Percentiles rank a stretch among this genome's conserved stretches.
Conservation (phyloP, 345 rosid genomes). For the Sapria himalayana region DNA sequence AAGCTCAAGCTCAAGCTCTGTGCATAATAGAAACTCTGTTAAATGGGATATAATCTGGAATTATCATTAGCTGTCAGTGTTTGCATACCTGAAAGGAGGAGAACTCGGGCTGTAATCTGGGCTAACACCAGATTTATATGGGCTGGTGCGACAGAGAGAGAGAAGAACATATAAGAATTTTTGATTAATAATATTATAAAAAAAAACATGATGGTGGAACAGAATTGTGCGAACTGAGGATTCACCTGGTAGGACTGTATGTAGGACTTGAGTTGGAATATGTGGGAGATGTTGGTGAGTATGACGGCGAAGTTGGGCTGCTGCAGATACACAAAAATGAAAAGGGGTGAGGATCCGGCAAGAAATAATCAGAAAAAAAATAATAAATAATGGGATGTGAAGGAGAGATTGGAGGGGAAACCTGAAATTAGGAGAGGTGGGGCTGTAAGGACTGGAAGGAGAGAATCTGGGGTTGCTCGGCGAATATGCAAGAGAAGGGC, state of each 20-base stretch:
- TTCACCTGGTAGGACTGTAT: conserved; percentile 85
- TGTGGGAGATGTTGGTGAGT: conserved; percentile 86
- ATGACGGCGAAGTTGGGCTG: conserved; percentile 84
- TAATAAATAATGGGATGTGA: neutral
- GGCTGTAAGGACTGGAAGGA: conserved; percentile 83
- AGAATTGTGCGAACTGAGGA: too few relatives aligned
- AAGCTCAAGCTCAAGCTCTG: too few relatives aligned
- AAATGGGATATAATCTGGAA: too few relatives aligned
- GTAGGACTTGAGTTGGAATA: conserved; percentile 86
- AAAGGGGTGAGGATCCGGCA: neutral
- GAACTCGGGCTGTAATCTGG: conserved; percentile 67
- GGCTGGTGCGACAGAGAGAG: too few relatives aligned
- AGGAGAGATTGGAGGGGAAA: conserved; percentile 18
- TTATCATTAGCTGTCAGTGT: neutral
- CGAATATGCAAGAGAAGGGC: conserved; percentile 71
- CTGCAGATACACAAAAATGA: conserved; percentile 3
- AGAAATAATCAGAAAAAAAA: neutral
- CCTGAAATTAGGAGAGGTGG: conserved; percentile 91
- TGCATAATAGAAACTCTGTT: too few relatives aligned
- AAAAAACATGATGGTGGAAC: too few relatives aligned
- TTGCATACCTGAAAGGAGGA: conserved; percentile 34
- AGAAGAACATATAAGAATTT: too few relatives aligned
- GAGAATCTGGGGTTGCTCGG: conserved; percentile 84
- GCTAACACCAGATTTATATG: conserved; percentile 49
- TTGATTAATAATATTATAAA: too few relatives aligned